Evolutionary conservation across 176 grass and related monocot species (phyloP), one percentile per base, ranked within the genome.

Genomic region (Bolboschoenus planiculmis): DNA sequence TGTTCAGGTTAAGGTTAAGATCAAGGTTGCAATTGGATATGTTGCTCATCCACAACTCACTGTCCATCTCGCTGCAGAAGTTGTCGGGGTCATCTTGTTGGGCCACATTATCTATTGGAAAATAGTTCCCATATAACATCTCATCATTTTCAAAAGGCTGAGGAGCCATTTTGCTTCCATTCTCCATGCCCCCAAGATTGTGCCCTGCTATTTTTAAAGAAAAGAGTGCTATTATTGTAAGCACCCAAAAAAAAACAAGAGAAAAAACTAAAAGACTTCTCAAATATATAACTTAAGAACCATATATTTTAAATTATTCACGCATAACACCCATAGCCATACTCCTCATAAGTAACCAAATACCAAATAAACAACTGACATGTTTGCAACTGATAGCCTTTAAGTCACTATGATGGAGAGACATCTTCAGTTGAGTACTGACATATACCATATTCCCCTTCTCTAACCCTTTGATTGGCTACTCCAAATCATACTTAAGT

Each of bases 1-100:
- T 40, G 42, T 82, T 82, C 13, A 82, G 58, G 56, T 82, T 82
- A 4, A 82, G 56, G 33, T 46, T 82, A 33, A 46, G 56, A 36
- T 82, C 60, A 66, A 82, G 56, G 40, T 82, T 39, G 11, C 80
- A 82, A 82, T 82, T 64, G 20, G 58, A 48, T 63, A 82, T 66
- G 40, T 10, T 65, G 36, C 24, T 66, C 58, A 82, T 46, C 80
- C 80, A 82, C 80, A 65, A 37, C 56, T 82, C 58, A 4, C n/a
- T 66, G 39, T 82, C 80, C 20, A 40, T 50, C 36, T 48, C 80
- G 10, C 35, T 82, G 58, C 40, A 82, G 37, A 82, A 82, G 60
- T 66, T 82, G 56, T 66, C 40, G 0, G 56, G 80, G 39, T 82
- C 39, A 5, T 31, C 43, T 59, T 10, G 58, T 63, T 65, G 80